Conservation (phyloP, 2,329 filamentous ascomycete species). For the Truncatella angustata region DNA sequence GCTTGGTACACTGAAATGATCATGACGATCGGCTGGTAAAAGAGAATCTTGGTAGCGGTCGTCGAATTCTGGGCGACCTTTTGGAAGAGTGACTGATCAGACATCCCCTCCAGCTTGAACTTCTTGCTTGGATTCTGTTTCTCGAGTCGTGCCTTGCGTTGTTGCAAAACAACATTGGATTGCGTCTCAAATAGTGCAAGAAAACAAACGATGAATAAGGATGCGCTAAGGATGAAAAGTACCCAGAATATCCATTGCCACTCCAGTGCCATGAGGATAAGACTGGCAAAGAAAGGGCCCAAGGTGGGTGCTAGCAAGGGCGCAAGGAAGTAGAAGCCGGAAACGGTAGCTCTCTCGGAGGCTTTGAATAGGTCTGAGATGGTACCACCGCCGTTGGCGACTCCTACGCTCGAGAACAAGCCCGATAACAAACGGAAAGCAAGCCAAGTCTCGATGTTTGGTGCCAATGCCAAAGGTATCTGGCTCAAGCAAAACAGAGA, state of each 20-base stretch:
- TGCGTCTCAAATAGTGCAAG: slow-evolving; percentile 22
- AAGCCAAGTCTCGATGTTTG: slow-evolving; percentile 49
- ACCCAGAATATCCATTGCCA: slow-evolving; percentile 39
- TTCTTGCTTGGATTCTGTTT: background rate
- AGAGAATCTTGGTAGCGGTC: background rate
- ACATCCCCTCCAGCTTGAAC: background rate
- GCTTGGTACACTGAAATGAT: background rate
- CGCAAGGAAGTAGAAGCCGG: slow-evolving; percentile 38
- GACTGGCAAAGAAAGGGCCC: slow-evolving; percentile 28
- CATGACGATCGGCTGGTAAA: background rate
- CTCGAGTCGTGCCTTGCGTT: background rate
- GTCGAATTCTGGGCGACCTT: background rate
- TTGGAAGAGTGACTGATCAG: background rate
- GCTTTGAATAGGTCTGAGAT: slow-evolving; percentile 63
- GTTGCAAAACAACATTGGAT: background rate
- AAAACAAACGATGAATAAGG: slow-evolving; percentile 25
- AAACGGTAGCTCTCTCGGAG: slow-evolving; percentile 41
- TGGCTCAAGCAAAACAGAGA: background rate
- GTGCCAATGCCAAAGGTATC: slow-evolving; percentile 50
- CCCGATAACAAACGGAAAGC: slow-evolving; percentile 62
- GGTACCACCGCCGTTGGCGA: slow-evolving; percentile 65
- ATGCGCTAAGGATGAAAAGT: slow-evolving; percentile 28
- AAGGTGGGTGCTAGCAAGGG: slow-evolving; percentile 33
- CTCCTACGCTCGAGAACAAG: slow-evolving; percentile 57
- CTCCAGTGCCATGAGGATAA: background rate